These are phyloP conservation scores for Lecanicillium sp. DNA, from an alignment of 2,329 filamentous ascomycete genomes.

Conservation along the genomic window DNA sequence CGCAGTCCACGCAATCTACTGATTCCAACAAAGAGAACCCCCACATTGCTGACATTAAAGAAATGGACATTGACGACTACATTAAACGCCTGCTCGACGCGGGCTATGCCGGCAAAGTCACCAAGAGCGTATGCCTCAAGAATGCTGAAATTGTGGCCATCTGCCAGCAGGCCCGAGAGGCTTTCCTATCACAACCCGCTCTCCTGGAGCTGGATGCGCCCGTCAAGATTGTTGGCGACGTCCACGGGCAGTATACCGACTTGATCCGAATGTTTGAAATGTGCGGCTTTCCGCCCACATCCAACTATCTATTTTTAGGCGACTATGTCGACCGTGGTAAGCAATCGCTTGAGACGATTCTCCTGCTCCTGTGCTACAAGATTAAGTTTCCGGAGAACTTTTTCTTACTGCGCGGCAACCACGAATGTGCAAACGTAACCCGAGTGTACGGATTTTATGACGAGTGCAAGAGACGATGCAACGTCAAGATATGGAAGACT, in stretches of 20 bases:
- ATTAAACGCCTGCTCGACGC: conserved; percentile 91
- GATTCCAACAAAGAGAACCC: conserved; percentile 42
- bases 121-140: conserved; percentile 93
- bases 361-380: conserved; percentile 91
- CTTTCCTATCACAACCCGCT: conserved; percentile 85
- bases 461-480: conserved; percentile 92
- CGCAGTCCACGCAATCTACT: conserved; percentile 32
- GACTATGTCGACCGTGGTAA: conserved; percentile 97
- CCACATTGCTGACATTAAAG: conserved; percentile 83
- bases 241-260: conserved; percentile 95
- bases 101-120: conserved; percentile 92
- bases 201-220: conserved; percentile 86
- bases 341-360: conserved; percentile 89
- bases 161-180: conserved; percentile 79
- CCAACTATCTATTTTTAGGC: conserved; percentile 90
- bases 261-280: conserved; percentile 96
- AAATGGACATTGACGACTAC: conserved; percentile 93
- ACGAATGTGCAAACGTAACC: conserved; percentile 94
- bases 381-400: conserved; percentile 97
- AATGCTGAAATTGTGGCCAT: conserved; percentile 96
- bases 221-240: conserved; percentile 95
- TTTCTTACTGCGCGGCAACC: conserved; percentile 87
- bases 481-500: conserved; percentile 97
- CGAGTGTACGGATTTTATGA: conserved; percentile 97
- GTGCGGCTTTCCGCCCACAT: conserved; percentile 88